Conservation (phyloP, 2,329 filamentous ascomycete genomes). For the Ophiostoma ulmi region DNA sequence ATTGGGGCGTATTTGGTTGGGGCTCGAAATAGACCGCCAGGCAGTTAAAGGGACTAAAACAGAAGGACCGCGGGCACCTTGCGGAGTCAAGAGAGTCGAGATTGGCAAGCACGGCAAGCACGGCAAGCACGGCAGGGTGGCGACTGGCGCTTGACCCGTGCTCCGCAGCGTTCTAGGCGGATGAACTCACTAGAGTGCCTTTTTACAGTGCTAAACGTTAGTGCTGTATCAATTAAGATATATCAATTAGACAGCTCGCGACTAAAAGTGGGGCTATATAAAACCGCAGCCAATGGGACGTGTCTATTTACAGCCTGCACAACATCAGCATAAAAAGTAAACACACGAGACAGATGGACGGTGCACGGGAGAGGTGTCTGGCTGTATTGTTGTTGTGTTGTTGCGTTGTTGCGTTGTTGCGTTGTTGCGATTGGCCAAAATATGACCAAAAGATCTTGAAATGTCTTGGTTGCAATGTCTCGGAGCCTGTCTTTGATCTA, state of each 20-base stretch:
- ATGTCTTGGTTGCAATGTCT: neutral
- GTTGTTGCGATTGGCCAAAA: too few relatives aligned
- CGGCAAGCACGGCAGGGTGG: neutral
- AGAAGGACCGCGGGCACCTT: neutral
- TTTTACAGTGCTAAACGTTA: neutral
- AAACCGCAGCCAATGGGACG: neutral
- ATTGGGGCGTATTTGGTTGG: neutral
- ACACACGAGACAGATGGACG: neutral
- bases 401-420: neutral
- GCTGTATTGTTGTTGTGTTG: neutral
- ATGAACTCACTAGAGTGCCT: too few relatives aligned
- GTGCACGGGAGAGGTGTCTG: neutral
- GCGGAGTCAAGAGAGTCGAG: neutral
- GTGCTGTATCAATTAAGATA: neutral
- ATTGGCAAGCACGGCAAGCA: neutral
- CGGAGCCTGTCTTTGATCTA: neutral
- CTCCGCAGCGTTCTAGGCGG: neutral
- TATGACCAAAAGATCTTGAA: neutral
- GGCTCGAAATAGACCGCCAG: neutral
- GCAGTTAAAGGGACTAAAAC: neutral
- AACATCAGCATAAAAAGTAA: conserved; percentile 1
- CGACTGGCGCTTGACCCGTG: neutral
- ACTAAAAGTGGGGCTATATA: neutral
- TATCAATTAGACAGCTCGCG: neutral
- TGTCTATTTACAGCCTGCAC: neutral